A percentile compares a stretch with the other conserved stretches of the same genome.
These are phyloP conservation scores for Aureobasidium leucospermi DNA, from an alignment of 2,329 filamentous ascomycete species.

Conservation along the genomic window DNA sequence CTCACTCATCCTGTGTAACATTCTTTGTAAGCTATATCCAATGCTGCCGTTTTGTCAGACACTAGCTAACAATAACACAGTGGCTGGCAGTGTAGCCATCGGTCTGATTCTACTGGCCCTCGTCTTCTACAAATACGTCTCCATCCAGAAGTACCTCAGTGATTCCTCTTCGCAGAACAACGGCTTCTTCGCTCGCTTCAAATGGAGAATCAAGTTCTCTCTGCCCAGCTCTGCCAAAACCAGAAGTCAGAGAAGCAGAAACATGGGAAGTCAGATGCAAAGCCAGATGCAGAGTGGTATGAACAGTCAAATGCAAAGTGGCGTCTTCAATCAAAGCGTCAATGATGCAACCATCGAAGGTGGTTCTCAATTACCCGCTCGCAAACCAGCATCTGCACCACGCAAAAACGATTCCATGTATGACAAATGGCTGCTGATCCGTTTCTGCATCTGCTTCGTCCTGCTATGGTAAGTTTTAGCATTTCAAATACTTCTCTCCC, in stretches of 20 bases:
- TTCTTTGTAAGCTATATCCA: neutral
- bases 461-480: conserved; percentile 12
- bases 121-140: conserved; percentile 13
- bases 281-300: neutral
- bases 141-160: conserved; percentile 1
- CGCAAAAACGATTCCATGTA: neutral
- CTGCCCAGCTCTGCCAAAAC: neutral
- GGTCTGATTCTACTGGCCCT: neutral
- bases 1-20: neutral
- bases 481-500: neutral
- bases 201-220: conserved; percentile 10
- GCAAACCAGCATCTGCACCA: neutral
- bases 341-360: neutral
- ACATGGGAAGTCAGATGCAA: neutral
- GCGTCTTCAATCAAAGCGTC: neutral
- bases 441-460: conserved; percentile 18
- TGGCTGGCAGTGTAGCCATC: neutral
- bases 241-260: neutral
- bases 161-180: neutral
- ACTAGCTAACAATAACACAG: neutral
- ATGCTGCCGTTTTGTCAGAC: too few species aligned
- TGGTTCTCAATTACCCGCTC: neutral
- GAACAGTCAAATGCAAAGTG: neutral
- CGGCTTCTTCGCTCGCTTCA: neutral
- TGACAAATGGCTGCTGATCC: conserved; percentile 18